A percentile compares a stretch with the other conserved stretches of the same genome.
Conservation (phyloP, 1,284 basidiomycete species). For the Ustilago loliicola region DNA sequence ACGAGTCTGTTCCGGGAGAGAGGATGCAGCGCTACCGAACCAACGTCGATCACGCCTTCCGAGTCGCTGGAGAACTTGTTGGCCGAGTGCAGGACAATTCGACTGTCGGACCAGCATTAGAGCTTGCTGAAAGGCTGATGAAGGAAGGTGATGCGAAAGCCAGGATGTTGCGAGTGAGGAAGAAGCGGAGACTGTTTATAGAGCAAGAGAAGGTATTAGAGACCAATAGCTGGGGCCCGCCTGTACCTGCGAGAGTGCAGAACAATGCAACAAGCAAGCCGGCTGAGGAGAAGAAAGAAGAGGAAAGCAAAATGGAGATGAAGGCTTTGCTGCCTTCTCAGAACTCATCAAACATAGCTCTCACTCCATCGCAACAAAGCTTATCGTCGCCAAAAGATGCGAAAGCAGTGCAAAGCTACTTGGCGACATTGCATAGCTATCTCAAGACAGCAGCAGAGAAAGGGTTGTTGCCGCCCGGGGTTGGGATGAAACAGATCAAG, state of each 20-base stretch:
- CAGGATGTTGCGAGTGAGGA: conserved; percentile 36
- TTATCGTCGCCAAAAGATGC: conserved; percentile 20
- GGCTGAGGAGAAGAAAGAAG: not conserved
- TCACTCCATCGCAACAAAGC: conserved; percentile 2
- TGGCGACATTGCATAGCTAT: conserved; percentile 25
- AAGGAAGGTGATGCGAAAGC: conserved; percentile 10
- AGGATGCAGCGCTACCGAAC: conserved; percentile 37
- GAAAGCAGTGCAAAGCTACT: conserved; percentile 19
- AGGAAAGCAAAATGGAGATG: not conserved
- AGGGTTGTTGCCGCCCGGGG: conserved; percentile 14
- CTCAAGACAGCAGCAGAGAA: conserved; percentile 23
- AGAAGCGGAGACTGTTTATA: conserved; percentile 33
- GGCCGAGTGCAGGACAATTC: conserved; percentile 19
- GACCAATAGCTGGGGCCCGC: conserved; percentile 29
- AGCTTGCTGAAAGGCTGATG: conserved; percentile 39
- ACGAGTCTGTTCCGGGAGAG: conserved; percentile 12
- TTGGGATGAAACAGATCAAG: conserved; percentile 26
- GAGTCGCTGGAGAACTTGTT: conserved; percentile 30
- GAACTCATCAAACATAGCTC: conserved; percentile 10
- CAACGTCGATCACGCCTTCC: conserved; percentile 48
- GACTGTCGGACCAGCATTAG: conserved; percentile 25
- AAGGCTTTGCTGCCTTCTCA: conserved; percentile 30
- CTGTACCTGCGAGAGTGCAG: conserved; percentile 4
- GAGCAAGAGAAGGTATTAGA: conserved; percentile 46
- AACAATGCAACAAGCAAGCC: not conserved